A percentile compares a stretch with the other conserved stretches of the same genome.
These are phyloP conservation scores for Paecilomyces fulvus DNA, from an alignment of 2,329 filamentous ascomycete genomes.

Conservation along the genomic window DNA sequence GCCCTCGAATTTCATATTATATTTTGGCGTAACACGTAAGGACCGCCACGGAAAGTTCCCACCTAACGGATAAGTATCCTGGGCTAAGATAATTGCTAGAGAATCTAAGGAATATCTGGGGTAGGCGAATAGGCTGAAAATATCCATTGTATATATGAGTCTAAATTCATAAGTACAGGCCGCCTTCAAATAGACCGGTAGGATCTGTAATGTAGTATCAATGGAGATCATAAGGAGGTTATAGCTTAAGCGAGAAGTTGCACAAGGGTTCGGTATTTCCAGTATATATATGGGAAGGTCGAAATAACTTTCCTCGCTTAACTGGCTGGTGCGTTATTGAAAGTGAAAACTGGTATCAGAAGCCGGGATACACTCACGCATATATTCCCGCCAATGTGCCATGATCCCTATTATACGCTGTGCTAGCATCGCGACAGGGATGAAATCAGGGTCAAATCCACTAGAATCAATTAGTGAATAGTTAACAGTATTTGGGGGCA, in stretches of 20 bases:
- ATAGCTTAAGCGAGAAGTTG: background rate
- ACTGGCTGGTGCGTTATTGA: slow-evolving; percentile 9
- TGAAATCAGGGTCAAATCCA: slow-evolving; percentile 20
- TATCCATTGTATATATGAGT: too few relatives aligned
- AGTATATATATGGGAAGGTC: slow-evolving; percentile 21
- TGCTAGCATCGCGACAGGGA: slow-evolving; percentile 21
- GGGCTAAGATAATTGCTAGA: too few relatives aligned
- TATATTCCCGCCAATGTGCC: slow-evolving; percentile 28
- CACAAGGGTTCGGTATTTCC: slow-evolving; percentile 7
- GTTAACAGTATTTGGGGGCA: background rate
- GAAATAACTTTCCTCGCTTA: slow-evolving; percentile 19
- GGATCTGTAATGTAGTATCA: background rate
- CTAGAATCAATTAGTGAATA: slow-evolving; percentile 6
- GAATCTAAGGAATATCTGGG: background rate
- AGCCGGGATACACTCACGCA: slow-evolving; percentile 11
- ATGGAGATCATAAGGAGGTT: background rate
- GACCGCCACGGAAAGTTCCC: too few relatives aligned
- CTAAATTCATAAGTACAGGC: too few relatives aligned
- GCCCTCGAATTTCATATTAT: too few relatives aligned
- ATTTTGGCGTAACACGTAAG: too few relatives aligned
- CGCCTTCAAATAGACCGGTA: too few relatives aligned
- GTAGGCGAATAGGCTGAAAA: too few relatives aligned
- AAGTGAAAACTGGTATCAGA: background rate
- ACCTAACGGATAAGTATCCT: too few relatives aligned
- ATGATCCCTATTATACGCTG: slow-evolving; percentile 25